These are phyloP conservation scores for Calonectria pauciramosa DNA, from an alignment of 2,329 filamentous ascomycete genomes.

Conservation along the genomic window DNA sequence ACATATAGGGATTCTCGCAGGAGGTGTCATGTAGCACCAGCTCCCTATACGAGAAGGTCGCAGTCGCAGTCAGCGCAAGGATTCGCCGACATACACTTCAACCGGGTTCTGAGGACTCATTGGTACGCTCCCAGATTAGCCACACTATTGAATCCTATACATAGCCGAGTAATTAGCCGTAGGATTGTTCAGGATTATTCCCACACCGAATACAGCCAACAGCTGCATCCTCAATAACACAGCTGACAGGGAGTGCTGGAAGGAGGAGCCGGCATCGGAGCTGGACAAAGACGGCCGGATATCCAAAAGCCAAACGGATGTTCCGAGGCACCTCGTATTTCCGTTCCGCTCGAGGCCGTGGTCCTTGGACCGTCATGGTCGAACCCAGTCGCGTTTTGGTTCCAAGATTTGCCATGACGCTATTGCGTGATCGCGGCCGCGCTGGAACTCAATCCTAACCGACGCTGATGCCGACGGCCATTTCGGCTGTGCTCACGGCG, in stretches of 20 bases:
- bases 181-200: not conserved
- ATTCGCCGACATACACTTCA: not conserved
- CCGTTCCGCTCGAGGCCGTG: slow-evolving; percentile 1
- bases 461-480: not conserved
- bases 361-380: not conserved
- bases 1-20: not conserved
- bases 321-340: slow-evolving; percentile 18
- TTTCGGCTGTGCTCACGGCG: slow-evolving; percentile 11
- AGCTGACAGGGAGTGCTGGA: not conserved
- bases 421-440: not conserved
- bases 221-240: not conserved
- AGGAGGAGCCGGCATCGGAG: slow-evolving; percentile 17
- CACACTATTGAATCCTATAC: not conserved
- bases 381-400: not conserved
- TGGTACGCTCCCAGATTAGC: not conserved
- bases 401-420: not conserved
- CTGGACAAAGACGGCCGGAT: not conserved
- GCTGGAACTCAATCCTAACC: slow-evolving; percentile 4
- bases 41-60: not conserved
- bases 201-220: slow-evolving; percentile 4
- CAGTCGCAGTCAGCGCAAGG: not conserved
- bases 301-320: not conserved
- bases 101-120: not conserved
- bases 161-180: slow-evolving; percentile 2
- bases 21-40: not conserved